Percentiles rank a stretch among this genome's conserved stretches.
phyloP scores from a whole-genome alignment of 2,329 filamentous ascomycete genomes.

The Trichoderma sp. region DNA sequence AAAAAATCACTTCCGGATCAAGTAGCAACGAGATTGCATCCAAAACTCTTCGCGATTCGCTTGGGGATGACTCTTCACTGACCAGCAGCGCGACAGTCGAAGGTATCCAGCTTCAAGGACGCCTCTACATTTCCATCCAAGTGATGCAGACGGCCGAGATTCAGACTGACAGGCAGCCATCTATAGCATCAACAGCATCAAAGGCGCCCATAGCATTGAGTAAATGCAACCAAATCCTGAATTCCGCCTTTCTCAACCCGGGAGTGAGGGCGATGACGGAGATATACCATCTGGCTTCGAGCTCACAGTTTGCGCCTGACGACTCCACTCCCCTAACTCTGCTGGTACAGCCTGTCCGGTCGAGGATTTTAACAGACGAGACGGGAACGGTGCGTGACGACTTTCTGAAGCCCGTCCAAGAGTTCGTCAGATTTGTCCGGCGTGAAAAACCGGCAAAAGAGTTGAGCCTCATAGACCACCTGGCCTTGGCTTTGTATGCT shows the following conservation, averaged over 20 bases:
- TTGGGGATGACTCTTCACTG: slow-evolving; percentile 12
- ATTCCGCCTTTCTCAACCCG: neutral
- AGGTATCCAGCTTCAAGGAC: slow-evolving; percentile 17
- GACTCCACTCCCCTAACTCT: neutral
- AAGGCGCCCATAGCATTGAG: neutral
- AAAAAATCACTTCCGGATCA: neutral
- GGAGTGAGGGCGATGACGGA: neutral
- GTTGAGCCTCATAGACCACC: neutral
- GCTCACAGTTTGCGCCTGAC: neutral
- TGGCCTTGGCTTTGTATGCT: neutral
- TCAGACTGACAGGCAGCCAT: neutral
- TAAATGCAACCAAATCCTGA: neutral
- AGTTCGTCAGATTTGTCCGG: neutral
- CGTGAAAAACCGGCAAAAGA: neutral
- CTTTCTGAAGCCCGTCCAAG: slow-evolving; percentile 10
- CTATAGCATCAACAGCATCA: neutral
- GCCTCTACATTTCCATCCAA: slow-evolving; percentile 16
- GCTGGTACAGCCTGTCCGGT: neutral
- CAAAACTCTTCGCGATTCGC: neutral
- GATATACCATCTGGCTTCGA: neutral
- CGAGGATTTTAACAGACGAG: neutral
- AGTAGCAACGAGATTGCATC: neutral
- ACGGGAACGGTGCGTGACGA: neutral
- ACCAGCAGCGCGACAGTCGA: slow-evolving; percentile 10
- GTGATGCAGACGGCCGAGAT: slow-evolving; percentile 4